Evolutionary conservation across 495 filamentous ascomycete genomes (phyloP), one percentile per base, ranked within the genome.

Genomic region (Tricharina praecox): DNA sequence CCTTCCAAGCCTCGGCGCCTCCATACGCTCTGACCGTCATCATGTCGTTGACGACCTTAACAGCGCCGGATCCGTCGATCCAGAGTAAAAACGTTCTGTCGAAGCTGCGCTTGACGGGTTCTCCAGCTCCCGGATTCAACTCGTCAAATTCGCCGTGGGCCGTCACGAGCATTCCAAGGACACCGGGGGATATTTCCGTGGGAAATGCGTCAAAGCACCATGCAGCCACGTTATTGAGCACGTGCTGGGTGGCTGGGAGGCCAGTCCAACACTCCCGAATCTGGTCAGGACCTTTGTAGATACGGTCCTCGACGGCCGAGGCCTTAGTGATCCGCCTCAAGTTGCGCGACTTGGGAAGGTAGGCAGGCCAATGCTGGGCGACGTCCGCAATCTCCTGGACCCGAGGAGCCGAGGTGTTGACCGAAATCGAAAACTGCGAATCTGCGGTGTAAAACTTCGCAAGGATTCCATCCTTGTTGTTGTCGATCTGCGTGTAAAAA

Each of bases 61-160:
- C 75, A 2, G 71, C 70, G 3, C 71, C 69, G 16, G 68, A 53
- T 4, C 69, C 70, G 26, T 82, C 84, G 3, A 85, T 85, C 0
- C 85, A 84, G 16, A 96, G 68, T 35, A 87, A 67, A 53, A 96
- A 85, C 0, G 76, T 83, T 19, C 88, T 76, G 50, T 88, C 81
- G 64, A 94, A 96, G 53, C 79, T 83, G 50, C 88, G 78, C 3
- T 61, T 67, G 47, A 71, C 70, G 23, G 73, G 70, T 19, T 63
- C 60, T 16, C 57, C 67, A 47, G 75, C 72, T 4, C 67, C 56
- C n/a, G 62, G 51, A 53, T 78, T 72, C 5, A 75, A 62, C 53
- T 96, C 88, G 35, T 90, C 76, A 48, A 82, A 93, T 53, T 87
- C 79, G 46, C 86, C 82, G 51, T 88, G 78, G 25, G 90, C 70